Base-by-base conservation (phyloP, 768 basidiomycete species). In the Lepiota subincarnata region DNA sequence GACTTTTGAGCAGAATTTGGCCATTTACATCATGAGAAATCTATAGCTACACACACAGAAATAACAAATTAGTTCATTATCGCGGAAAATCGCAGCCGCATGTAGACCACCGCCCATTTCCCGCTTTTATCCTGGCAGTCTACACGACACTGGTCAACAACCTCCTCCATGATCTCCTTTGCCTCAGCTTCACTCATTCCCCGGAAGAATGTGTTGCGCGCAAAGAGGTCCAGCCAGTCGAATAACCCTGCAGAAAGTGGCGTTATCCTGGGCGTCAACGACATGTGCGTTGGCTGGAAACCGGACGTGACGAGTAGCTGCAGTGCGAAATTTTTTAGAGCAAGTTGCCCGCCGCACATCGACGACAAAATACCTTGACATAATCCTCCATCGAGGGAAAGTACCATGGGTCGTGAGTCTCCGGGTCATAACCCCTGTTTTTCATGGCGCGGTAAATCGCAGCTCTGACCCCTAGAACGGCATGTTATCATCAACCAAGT, bases 341-440 rank as follows among this genome's bases (percentile, higher is more conserved):
- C n/a, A 22, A 38, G 2, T 36, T 53, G 24, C 19, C 48, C 35
- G 41, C 12, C 18, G 24, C 38, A 11, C 19, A 36, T 55, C 71
- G 36, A 18, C n/a, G 2, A 8, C 16, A n/a, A n/a, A 18, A 53
- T 62, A 85, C 84, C 65, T 73, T 71, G 42, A 66, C 68, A 65
- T 93, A 92, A 55, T 87, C 82, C 24, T 80, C 75, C 10, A 75
- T 74, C 0, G 84, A 84, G 3, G 92, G 92, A 63, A 91, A 92
- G 70, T 82, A 91, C 89, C 89, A 93, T 0, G 92, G 92, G 62
- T 94, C 91, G 39, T 82, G 64, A 10, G 67, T 61, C 7, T 68
- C 66, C 8, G 89, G 80, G 64, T 90, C 74, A 50, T 82, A 66
- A 0, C 87, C 86, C 22, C 75, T 72, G 26, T 68, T 66, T 51